Conservation (phyloP, 441 rosid genomes). For the Gossypium trilobum region DNA sequence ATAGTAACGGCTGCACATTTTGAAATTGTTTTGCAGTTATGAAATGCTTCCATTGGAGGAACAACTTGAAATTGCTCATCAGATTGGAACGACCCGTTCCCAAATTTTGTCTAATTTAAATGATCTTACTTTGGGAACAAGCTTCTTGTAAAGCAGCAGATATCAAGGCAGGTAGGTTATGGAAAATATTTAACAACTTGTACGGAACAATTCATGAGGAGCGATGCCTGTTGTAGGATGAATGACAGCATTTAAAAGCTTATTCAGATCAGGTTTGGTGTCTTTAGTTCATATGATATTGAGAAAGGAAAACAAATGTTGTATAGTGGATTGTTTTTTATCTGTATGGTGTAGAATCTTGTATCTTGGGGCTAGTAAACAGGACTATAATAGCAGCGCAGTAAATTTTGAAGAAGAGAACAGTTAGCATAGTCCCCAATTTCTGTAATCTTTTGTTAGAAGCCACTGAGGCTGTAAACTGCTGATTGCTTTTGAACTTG, state of each 20-base stretch:
- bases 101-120: conserved; percentile 69
- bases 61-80: conserved; percentile 78
- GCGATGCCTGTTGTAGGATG: background rate
- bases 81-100: conserved; percentile 73
- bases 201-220: background rate
- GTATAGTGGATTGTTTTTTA: background rate
- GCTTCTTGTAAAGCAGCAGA: conserved; percentile 55
- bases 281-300: background rate
- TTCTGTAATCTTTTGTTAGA: background rate
- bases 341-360: background rate
- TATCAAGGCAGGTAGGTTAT: background rate
- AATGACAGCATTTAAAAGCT: background rate
- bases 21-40: conserved; percentile 47
- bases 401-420: background rate
- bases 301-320: background rate
- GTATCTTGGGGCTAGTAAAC: background rate
- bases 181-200: background rate
- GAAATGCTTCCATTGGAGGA: conserved; percentile 91
- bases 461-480: background rate
- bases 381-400: background rate
- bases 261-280: background rate
- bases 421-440: background rate
- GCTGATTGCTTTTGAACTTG: background rate
- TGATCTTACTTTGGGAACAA: conserved; percentile 70
- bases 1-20: background rate